A percentile compares a stretch with the other conserved stretches of the same genome.
Conservation (phyloP, 495 filamentous ascomycete species). For the Chaetomidium leptoderma region DNA sequence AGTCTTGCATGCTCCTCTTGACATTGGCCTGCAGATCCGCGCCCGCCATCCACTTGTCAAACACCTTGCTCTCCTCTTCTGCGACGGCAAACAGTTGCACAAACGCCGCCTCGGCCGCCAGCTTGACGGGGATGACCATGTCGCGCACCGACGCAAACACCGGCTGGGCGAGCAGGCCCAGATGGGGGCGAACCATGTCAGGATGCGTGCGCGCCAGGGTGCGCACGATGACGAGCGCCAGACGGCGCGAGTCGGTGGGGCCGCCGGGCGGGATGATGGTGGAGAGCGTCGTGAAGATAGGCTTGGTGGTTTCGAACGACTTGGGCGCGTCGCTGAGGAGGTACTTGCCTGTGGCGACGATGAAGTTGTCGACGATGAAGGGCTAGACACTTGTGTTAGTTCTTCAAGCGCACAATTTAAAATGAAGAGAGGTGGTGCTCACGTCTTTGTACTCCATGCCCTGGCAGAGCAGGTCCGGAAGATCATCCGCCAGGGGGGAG, state of each 20-base stretch:
- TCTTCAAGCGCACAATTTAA: not conserved
- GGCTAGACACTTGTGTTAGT: slow-evolving; percentile 46
- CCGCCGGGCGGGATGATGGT: slow-evolving; percentile 69
- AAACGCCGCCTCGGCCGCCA: slow-evolving; percentile 92
- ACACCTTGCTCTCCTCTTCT: slow-evolving; percentile 77
- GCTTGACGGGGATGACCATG: slow-evolving; percentile 90
- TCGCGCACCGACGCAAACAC: slow-evolving; percentile 90
- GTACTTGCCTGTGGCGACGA: slow-evolving; percentile 94
- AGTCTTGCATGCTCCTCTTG: slow-evolving; percentile 92
- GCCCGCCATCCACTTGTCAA: slow-evolving; percentile 76
- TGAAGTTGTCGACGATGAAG: slow-evolving; percentile 81
- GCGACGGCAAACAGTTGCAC: slow-evolving; percentile 90
- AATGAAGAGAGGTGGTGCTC: slow-evolving; percentile 24
- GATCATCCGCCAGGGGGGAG: slow-evolving; percentile 60
- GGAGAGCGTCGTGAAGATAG: slow-evolving; percentile 72
- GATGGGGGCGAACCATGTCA: slow-evolving; percentile 73
- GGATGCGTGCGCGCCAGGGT: slow-evolving; percentile 73
- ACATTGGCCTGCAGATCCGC: slow-evolving; percentile 57
- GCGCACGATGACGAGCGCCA: slow-evolving; percentile 84
- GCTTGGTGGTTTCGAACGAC: slow-evolving; percentile 65
- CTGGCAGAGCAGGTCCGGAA: slow-evolving; percentile 69
- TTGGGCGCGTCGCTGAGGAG: slow-evolving; percentile 63
- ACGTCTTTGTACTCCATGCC: slow-evolving; percentile 74
- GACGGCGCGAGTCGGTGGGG: slow-evolving; percentile 74
- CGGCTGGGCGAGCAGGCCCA: slow-evolving; percentile 69